Percentiles rank a stretch among this genome's conserved stretches.
Evolutionary conservation across 108 stramenopile genomes (phyloP).

Genomic region (Nitzschia sp.): DNA sequence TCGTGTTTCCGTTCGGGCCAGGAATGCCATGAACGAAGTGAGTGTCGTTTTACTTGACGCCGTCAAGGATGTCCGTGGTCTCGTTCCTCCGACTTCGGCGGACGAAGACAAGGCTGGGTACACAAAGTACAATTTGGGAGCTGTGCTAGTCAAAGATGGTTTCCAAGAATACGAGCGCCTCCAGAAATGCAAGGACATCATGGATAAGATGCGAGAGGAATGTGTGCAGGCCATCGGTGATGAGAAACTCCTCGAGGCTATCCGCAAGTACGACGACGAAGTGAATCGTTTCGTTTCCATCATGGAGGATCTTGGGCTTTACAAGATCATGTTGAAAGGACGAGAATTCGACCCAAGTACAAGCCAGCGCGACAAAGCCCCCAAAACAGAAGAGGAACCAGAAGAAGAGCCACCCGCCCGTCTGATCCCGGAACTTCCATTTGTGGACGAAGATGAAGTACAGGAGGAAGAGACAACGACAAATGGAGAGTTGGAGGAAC

Average conservation of each 20-base stretch:
- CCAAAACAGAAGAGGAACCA: background rate
- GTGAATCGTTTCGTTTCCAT: conserved; percentile 28
- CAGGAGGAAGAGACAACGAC: background rate
- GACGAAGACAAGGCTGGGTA: conserved; percentile 20
- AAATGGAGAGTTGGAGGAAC: background rate
- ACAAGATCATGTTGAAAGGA: conserved; percentile 21
- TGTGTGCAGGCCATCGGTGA: conserved; percentile 25
- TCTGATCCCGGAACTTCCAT: conserved; percentile 4
- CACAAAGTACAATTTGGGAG: conserved; percentile 30
- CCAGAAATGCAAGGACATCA: conserved; percentile 10
- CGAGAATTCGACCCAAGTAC: conserved; percentile 22
- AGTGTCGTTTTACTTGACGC: conserved; percentile 8
- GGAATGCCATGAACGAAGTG: conserved; percentile 29
- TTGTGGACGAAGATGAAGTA: conserved; percentile 6
- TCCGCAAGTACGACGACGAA: conserved; percentile 23
- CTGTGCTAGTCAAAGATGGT: conserved; percentile 23
- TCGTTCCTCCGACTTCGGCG: conserved; percentile 15
- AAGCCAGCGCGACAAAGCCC: background rate
- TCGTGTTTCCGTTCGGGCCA: conserved; percentile 23
- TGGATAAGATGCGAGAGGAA: conserved; percentile 6
- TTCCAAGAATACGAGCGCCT: conserved; percentile 31
- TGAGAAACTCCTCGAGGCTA: conserved; percentile 15
- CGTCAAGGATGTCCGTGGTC: conserved; percentile 11
- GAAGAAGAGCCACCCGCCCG: background rate
- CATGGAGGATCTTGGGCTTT: conserved; percentile 34